Evolutionary conservation across 2,329 filamentous ascomycete species (phyloP), one percentile per base, ranked within the genome.

Genomic region (Microcyclospora pomicola): DNA sequence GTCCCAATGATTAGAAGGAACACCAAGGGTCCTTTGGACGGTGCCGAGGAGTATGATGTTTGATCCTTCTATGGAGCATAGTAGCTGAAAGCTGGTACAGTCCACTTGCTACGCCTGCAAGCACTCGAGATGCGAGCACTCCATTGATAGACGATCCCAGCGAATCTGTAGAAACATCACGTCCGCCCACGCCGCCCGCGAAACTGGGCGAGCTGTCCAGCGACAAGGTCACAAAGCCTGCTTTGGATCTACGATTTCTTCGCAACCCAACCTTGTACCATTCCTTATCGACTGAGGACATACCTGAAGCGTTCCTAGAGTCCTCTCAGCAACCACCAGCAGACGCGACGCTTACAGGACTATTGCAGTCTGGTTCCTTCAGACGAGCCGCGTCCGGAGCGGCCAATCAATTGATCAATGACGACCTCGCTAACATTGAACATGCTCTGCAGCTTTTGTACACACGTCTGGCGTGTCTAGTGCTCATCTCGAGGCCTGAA

Each of bases 191-290:
- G 47, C 38, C 38, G 37, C 16, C 12, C 19, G 43, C 30, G 19
- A 13, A 27, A 33, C 40, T 24, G 5, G 19, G 19, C 19, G 19
- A 24, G 19, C 19, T 24, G 19, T 4, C 19, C 4, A 24, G 19
- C 19, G 19, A 24, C 19, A 24, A 24, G 19, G 19, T 24, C 7
- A 24, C 39, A 7, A 41, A 36, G 27, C 60, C 35, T 42, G 57
- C 44, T 28, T 81, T 82, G 51, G 80, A 93, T 63, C 82, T 94
- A 48, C 75, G 78, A 13, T 88, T 81, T 57, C 75, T 95, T 33
- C 72, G 91, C 9, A 75, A 79, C 14, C 78, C 83, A 2, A 75
- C 84, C 46, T 80, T 87, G 39, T 95, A 88, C 64, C 87, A 94
- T 55, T 76, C 80, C 2, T 67, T 95, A 15, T 77, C 80, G 1